These are phyloP conservation scores for Diaporthe sp. DNA, from an alignment of 2,329 filamentous ascomycete species.

Conservation along the genomic window DNA sequence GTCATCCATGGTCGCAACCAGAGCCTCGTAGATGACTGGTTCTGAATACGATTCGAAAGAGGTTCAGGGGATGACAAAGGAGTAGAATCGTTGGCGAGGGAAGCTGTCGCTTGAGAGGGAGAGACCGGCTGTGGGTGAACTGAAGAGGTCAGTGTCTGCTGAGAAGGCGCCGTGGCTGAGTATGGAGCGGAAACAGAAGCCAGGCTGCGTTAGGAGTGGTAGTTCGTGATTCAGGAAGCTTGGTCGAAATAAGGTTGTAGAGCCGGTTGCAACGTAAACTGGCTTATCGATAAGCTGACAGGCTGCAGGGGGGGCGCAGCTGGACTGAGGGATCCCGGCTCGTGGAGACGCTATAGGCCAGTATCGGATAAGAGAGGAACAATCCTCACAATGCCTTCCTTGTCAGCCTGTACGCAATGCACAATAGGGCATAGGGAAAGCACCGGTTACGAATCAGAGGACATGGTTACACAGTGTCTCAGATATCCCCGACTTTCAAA, in stretches of 20 bases:
- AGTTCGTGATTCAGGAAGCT: conserved; percentile 1
- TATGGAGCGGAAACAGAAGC: not conserved
- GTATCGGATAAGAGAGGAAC: not conserved
- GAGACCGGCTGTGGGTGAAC: not conserved
- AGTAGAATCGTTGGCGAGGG: not conserved
- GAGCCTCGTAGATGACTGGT: conserved; percentile 19
- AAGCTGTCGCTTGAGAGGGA: not conserved
- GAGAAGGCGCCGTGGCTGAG: not conserved
- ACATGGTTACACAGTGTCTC: conserved; percentile 10
- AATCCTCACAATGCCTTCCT: conserved; percentile 15
- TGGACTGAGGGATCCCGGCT: not conserved
- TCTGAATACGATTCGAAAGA: not conserved
- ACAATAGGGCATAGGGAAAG: not conserved
- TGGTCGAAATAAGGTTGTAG: conserved; percentile 26
- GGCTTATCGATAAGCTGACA: conserved; percentile 17
- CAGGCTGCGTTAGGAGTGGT: not conserved
- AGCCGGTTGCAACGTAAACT: conserved; percentile 6
- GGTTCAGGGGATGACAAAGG: not conserved
- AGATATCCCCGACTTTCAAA: not conserved
- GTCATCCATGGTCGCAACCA: conserved; percentile 67
- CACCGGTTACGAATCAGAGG: not conserved
- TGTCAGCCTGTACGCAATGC: not conserved
- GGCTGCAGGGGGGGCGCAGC: not conserved
- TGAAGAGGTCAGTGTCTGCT: not conserved
- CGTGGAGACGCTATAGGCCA: not conserved